Percentiles rank a stretch among this genome's conserved stretches.
phyloP scores from a whole-genome alignment of 2,329 filamentous ascomycete species.

The Colletotrichum euphorbiae region DNA sequence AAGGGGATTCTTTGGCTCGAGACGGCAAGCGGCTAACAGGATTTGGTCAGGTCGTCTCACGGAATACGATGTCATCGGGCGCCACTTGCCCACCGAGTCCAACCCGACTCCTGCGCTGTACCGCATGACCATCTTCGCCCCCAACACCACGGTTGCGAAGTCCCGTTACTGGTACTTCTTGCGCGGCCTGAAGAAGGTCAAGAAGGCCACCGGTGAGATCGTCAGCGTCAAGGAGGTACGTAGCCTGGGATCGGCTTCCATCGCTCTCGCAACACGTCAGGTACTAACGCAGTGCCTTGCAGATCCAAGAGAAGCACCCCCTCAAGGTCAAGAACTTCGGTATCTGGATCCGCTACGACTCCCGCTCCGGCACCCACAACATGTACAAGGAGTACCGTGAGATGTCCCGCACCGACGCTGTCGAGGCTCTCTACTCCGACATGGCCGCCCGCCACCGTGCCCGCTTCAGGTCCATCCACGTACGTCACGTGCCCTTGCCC shows the following conservation, averaged over 20 bases:
- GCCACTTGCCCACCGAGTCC: slow-evolving; percentile 96
- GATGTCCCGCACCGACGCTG: slow-evolving; percentile 94
- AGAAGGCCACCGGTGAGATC: slow-evolving; percentile 99
- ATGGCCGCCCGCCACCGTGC: slow-evolving; percentile 99
- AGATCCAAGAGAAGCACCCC: slow-evolving; percentile 98
- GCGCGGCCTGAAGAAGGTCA: slow-evolving; percentile 99
- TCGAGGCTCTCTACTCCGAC: slow-evolving; percentile 98
- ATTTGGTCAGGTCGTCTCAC: slow-evolving; percentile 87
- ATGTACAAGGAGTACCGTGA: slow-evolving; percentile 99
- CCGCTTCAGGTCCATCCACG: slow-evolving; percentile 98
- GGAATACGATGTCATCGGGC: slow-evolving; percentile 99
- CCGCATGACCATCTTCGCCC: slow-evolving; percentile 99
- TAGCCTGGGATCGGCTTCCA: slow-evolving; percentile 42
- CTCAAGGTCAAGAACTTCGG: slow-evolving; percentile 99
- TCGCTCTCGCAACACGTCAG: not conserved
- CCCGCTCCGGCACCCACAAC: slow-evolving; percentile 99
- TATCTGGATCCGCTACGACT: slow-evolving; percentile 99
- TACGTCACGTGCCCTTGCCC: slow-evolving; percentile 62
- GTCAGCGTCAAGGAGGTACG: slow-evolving; percentile 95
- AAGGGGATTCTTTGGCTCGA: not conserved
- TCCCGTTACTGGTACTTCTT: slow-evolving; percentile 99
- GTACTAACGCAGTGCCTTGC: not conserved
- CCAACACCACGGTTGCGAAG: slow-evolving; percentile 98
- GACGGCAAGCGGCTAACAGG: slow-evolving; percentile 47
- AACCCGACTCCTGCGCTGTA: slow-evolving; percentile 99